phyloP scores from a whole-genome alignment of 2,329 filamentous ascomycete species.

The Hirsutella minnesotensis region DNA sequence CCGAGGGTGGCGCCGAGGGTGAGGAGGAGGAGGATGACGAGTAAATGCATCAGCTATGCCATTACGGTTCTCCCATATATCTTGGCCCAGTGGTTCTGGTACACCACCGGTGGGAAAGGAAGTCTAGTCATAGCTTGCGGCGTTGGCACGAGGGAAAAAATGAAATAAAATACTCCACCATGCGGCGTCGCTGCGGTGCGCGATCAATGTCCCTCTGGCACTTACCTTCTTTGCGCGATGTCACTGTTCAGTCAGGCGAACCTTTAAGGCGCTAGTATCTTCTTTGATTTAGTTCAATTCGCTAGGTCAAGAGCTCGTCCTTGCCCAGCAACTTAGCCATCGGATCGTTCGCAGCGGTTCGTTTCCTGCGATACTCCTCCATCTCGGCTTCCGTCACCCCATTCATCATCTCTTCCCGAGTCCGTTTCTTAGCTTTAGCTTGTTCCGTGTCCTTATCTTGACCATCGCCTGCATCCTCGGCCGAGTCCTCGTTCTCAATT shows the following conservation, averaged over 20 bases:
- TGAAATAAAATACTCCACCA: constrained; percentile 26
- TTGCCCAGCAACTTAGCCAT: constrained; percentile 75
- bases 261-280: too few relatives aligned
- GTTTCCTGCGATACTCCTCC: constrained; percentile 72
- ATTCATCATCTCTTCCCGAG: constrained; percentile 64
- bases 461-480: constrained; percentile 10
- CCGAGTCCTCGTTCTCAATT: constrained; percentile 21
- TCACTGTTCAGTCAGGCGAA: too few relatives aligned
- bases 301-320: constrained; percentile 47
- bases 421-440: constrained; percentile 51
- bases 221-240: too few relatives aligned
- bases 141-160: constrained; percentile 38
- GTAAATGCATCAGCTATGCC: constrained; percentile 31
- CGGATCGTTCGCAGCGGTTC: constrained; percentile 64
- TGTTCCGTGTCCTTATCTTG: constrained; percentile 17
- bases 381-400: constrained; percentile 74
- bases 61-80: constrained; percentile 17
- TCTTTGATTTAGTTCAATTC: background rate
- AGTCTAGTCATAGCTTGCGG: constrained; percentile 36
- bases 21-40: constrained; percentile 82
- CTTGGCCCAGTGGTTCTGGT: constrained; percentile 17
- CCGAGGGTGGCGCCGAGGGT: constrained; percentile 69
- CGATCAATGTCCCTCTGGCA: background rate
- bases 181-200: background rate
- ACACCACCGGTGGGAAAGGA: constrained; percentile 26